These are phyloP conservation scores for Acacia pycnantha DNA, from an alignment of 331 rosid species.

Conservation along the genomic window DNA sequence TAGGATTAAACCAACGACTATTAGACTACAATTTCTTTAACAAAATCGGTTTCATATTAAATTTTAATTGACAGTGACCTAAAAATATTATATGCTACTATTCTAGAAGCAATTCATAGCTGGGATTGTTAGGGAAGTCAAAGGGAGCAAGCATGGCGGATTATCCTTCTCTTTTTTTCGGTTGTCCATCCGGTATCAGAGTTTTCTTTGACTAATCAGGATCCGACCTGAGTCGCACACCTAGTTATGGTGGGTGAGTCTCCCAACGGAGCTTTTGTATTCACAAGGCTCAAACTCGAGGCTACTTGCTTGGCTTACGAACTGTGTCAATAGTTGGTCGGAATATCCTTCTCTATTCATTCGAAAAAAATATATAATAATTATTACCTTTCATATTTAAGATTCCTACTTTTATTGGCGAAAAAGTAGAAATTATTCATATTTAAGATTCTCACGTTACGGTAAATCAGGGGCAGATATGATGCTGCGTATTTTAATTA, in stretches of 20 bases:
- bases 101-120: not conserved
- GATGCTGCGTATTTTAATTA: not conserved
- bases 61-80: not conserved
- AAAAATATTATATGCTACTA: not conserved
- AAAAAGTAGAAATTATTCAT: not conserved
- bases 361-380: not conserved
- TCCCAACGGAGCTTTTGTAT: too few relatives aligned
- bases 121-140: not conserved
- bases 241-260: not conserved
- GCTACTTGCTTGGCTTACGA: too few relatives aligned
- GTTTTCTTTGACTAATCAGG: too few relatives aligned
- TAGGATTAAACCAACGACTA: too few relatives aligned
- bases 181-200: too few relatives aligned
- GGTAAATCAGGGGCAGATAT: not conserved
- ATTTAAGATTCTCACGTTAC: slow-evolving; percentile 15
- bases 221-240: too few relatives aligned
- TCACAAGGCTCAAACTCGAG: too few relatives aligned
- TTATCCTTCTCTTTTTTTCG: not conserved
- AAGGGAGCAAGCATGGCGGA: slow-evolving; percentile 3
- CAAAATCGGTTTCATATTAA: too few relatives aligned
- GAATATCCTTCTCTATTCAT: not conserved
- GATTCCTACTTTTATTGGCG: not conserved
- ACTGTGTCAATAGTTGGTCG: too few relatives aligned
- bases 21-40: too few relatives aligned
- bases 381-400: too few relatives aligned